Evolutionary conservation across 2,329 filamentous ascomycete species (phyloP).

Genomic region (Ploettnerulaceae sp.): DNA sequence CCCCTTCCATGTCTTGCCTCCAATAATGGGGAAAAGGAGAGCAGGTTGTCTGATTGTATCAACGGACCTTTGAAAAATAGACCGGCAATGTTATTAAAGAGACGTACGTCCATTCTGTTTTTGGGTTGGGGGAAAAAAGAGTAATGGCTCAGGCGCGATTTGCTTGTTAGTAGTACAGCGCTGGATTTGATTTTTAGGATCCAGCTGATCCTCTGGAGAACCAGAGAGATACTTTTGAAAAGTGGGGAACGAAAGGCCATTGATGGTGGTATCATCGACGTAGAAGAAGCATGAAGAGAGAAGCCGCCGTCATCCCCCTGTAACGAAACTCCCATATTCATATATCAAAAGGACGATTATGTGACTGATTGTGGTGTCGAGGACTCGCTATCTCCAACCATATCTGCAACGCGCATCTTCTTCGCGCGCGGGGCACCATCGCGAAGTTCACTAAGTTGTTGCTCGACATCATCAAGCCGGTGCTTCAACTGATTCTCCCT

Average conservation of each 20-base stretch:
- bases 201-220: background rate
- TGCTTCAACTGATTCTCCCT: conserved; percentile 79
- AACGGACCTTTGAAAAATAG: too few species aligned
- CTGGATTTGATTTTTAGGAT: background rate
- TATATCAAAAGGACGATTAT: conserved; percentile 13
- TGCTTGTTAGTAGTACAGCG: conserved; percentile 4
- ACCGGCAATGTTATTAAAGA: conserved; percentile 3
- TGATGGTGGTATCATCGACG: conserved; percentile 27
- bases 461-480: conserved; percentile 73
- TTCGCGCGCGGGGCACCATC: conserved; percentile 46
- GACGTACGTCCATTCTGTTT: conserved; percentile 4
- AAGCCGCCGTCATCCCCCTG: conserved; percentile 10
- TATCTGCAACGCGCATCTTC: conserved; percentile 51
- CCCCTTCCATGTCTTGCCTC: background rate
- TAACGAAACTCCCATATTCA: conserved; percentile 7
- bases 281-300: conserved; percentile 19
- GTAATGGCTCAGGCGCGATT: background rate
- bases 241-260: conserved; percentile 18
- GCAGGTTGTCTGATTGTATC: too few species aligned
- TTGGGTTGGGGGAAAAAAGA: conserved; percentile 1
- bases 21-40: background rate
- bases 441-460: conserved; percentile 39
- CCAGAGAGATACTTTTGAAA: background rate
- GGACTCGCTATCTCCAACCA: conserved; percentile 35
- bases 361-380: conserved; percentile 31